Percentiles rank a stretch among this genome's conserved stretches.
Conservation (phyloP, 2,329 filamentous ascomycete species). For the Alternaria angustiovoidea region DNA sequence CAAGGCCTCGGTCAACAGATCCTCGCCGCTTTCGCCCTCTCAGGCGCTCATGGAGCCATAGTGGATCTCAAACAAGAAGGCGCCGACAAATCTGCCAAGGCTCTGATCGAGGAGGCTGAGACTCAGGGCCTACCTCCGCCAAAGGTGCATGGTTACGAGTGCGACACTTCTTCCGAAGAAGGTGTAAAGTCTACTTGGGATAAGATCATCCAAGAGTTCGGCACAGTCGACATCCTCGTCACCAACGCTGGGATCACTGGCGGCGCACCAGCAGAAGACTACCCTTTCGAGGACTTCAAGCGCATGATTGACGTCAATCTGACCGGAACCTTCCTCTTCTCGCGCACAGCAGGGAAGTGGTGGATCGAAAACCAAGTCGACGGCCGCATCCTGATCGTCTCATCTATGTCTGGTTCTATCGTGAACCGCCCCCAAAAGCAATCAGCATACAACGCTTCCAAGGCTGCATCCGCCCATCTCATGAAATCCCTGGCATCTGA, state of each 20-base stretch:
- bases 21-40: slow-evolving; percentile 41
- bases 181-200: slow-evolving; percentile 48
- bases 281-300: slow-evolving; percentile 79
- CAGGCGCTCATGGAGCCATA: slow-evolving; percentile 43
- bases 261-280: slow-evolving; percentile 72
- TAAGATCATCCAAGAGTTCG: slow-evolving; percentile 43
- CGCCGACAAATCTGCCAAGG: slow-evolving; percentile 22
- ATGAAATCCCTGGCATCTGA: slow-evolving; percentile 82
- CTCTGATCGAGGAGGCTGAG: slow-evolving; percentile 18
- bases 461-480: slow-evolving; percentile 62
- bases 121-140: slow-evolving; percentile 20
- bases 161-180: slow-evolving; percentile 50
- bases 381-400: slow-evolving; percentile 77
- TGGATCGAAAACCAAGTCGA: slow-evolving; percentile 78
- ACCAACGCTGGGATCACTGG: slow-evolving; percentile 53
- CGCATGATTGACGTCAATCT: slow-evolving; percentile 84
- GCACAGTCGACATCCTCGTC: slow-evolving; percentile 51
- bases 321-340: slow-evolving; percentile 79
- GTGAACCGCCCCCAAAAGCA: slow-evolving; percentile 73
- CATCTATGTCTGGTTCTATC: slow-evolving; percentile 65
- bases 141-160: slow-evolving; percentile 50
- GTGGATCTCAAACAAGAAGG: slow-evolving; percentile 39
- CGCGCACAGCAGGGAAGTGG: slow-evolving; percentile 60
- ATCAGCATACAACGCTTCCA: slow-evolving; percentile 83
- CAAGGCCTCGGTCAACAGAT: slow-evolving; percentile 44